Percentiles rank a stretch among this genome's conserved stretches.
phyloP scores from a whole-genome alignment of 495 filamentous ascomycete species.

The Podospora tetraspora region DNA sequence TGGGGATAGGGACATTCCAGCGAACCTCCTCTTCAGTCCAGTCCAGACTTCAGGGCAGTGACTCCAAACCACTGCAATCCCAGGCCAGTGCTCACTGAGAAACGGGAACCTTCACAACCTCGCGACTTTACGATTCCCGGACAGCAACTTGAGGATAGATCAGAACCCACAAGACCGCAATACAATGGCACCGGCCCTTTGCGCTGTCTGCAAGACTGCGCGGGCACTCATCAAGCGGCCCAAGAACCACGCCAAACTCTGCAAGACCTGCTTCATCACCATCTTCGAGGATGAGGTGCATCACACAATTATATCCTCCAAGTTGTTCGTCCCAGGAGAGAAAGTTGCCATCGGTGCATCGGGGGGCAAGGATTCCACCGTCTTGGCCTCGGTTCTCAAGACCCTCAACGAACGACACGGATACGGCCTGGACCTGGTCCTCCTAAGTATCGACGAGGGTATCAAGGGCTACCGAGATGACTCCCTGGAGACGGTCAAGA shows the following conservation, averaged over 20 bases:
- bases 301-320: constrained; percentile 74
- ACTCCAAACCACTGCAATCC: background rate
- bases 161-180: background rate
- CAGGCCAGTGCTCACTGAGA: background rate
- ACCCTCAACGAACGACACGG: constrained; percentile 85
- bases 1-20: background rate
- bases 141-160: background rate
- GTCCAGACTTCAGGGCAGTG: background rate
- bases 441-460: constrained; percentile 92
- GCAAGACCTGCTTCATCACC: constrained; percentile 76
- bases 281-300: constrained; percentile 93
- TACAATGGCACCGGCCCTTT: constrained; percentile 52
- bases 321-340: constrained; percentile 79
- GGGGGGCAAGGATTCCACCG: constrained; percentile 95
- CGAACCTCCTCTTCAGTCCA: too few relatives aligned
- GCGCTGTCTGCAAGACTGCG: constrained; percentile 66
- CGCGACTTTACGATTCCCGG: background rate
- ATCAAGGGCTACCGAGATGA: constrained; percentile 97
- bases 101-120: background rate
- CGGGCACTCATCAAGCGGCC: constrained; percentile 87
- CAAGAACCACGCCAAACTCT: constrained; percentile 89
- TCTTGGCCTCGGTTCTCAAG: constrained; percentile 89
- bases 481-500: constrained; percentile 89
- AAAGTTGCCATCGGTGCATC: constrained; percentile 92
- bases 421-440: constrained; percentile 79